Base-by-base conservation (phyloP, 495 filamentous ascomycete species). In the Pseudevernia furfuracea region DNA sequence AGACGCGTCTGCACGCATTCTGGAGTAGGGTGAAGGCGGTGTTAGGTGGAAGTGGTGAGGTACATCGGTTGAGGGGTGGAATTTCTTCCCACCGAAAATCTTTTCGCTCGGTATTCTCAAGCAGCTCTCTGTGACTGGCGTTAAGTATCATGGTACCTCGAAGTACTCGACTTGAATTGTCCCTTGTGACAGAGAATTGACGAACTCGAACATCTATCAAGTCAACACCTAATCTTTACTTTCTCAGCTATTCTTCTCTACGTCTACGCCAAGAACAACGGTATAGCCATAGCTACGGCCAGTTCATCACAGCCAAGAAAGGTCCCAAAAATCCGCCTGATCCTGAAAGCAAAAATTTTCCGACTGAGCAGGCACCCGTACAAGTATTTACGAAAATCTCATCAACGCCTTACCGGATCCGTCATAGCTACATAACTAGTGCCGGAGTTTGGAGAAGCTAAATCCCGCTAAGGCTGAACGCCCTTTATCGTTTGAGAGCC, bases 201-300 rank as follows among this genome's bases (percentile, higher is more conserved):
- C 41, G 48, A 34, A 60, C 36, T 49, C 62, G 44, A 64, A 36
- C 38, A 59, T 53, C 44, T 36, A 56, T 59, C 62, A 43, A 53
- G 46, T 38, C 62, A 59, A 38, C 56, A 59, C 37, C 62, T 63
- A 63, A 63, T 57, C 64, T 52, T 28, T 59, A 44, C 34, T 43
- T 58, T 43, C 28, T 46, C 63, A 38, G 63, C 63, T 44, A 56
- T 58, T 63, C 60, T 46, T 49, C 60, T 39, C 60, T 61, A 38
- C 60, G 17, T 57, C 53, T 34, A 43, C n/a, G 41, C 39, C 39
- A 55, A 56, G 46, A 17, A 56, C 37, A 52, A 64, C 46, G 39
- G 58, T 48, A 67, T 67, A 67, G 62, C 66, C 58, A 67, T 67
- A 67, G 62, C 66, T 67, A 64, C 66, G 61, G 66, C 49, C 38